Conservation (phyloP, 768 basidiomycete species). For the Mycena venus region DNA sequence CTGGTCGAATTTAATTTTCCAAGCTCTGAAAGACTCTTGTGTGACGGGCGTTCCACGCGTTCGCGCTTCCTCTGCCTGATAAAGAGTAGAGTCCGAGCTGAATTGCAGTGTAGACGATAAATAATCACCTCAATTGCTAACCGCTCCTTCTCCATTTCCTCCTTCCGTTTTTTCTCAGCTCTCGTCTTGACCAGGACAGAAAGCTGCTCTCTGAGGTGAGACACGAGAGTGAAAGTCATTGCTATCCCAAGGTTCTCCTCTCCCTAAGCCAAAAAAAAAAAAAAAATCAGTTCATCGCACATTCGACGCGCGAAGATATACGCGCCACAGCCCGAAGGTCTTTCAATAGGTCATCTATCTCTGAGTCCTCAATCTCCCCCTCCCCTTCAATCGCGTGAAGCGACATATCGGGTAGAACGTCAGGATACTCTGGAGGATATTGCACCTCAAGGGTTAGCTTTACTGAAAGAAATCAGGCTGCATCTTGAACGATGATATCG, state of each 20-base stretch:
- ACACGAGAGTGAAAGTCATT: conserved; percentile 96
- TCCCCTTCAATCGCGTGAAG: conserved; percentile 75
- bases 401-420: conserved; percentile 80
- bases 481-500: conserved; percentile 24
- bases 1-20: conserved; percentile 86
- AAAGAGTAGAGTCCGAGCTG: conserved; percentile 14
- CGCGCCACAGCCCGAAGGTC: conserved; percentile 71
- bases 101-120: background rate
- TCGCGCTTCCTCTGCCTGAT: conserved; percentile 86
- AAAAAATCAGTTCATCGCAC: conserved; percentile 19
- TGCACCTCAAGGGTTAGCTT: conserved; percentile 77
- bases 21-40: conserved; percentile 79
- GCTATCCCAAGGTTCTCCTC: conserved; percentile 94
- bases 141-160: conserved; percentile 81
- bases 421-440: conserved; percentile 89
- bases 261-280: no score
- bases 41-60: conserved; percentile 96
- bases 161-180: conserved; percentile 65
- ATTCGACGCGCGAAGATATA: conserved; percentile 24
- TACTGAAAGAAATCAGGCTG: conserved; percentile 62
- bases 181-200: conserved; percentile 72
- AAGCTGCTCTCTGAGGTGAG: conserved; percentile 85
- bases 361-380: conserved; percentile 69
- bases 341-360: conserved; percentile 66
- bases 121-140: conserved; percentile 77